Conservation (phyloP, 129 eudicot species). For the Ambrosia artemisiifolia region DNA sequence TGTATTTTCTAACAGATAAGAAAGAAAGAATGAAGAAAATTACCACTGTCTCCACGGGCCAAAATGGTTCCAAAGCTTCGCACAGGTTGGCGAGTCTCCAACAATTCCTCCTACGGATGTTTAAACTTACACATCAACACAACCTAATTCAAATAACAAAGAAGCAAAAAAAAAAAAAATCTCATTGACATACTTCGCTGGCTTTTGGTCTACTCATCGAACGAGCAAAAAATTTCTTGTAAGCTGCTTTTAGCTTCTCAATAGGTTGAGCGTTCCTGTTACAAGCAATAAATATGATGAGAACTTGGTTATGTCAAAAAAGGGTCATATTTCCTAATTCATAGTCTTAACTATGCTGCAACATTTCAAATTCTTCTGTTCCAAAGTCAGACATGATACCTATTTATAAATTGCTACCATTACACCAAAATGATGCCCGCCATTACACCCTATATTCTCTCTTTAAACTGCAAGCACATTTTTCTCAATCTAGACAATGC, state of each 20-base stretch:
- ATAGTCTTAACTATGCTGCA: neutral
- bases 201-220: constrained; percentile 65
- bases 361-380: neutral
- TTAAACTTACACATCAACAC: neutral
- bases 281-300: constrained; percentile 7
- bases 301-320: neutral
- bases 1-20: neutral
- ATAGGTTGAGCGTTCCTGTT: constrained; percentile 81
- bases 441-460: neutral
- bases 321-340: neutral
- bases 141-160: neutral
- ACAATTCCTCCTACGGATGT: constrained; percentile 52
- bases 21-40: neutral
- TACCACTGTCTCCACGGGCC: constrained; percentile 56
- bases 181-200: constrained; percentile 42
- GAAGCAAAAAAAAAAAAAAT: neutral
- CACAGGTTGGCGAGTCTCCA: constrained; percentile 42
- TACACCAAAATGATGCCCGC: neutral
- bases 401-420: neutral
- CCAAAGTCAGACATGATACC: neutral
- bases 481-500: neutral
- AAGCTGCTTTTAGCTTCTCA: constrained; percentile 74
- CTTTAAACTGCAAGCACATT: no score
- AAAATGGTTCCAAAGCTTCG: constrained; percentile 88
- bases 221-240: constrained; percentile 65